Evolutionary conservation across 208 protist species (phyloP), one percentile per base, ranked within the genome.

Genomic region (Leishmania tarentolae): DNA sequence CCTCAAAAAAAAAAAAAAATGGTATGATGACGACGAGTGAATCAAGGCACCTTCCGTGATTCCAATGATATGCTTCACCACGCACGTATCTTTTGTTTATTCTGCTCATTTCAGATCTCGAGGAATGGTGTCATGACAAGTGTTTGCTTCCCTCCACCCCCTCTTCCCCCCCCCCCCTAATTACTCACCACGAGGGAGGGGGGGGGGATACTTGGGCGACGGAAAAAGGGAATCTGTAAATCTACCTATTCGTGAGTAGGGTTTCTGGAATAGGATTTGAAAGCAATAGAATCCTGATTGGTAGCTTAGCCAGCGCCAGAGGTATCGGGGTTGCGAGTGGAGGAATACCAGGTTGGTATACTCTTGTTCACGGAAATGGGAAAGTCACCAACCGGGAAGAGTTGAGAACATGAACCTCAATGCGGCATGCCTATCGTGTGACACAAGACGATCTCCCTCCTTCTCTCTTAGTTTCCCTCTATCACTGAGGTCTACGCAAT

Each of bases 361-460:
- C 65, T 24, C 40, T 24, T 21, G 42, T 71, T 37, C 65, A 42
- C 37, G 40, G 65, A 19, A 71, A 71, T n/a, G 19, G 65, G 40
- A 71, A 71, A 24, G 5, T 46, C 40, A 17, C 4, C 79, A 75
- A 31, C 78, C 63, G 9, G 15, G 40, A 15, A 71, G 65, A n/a
- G 37, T 40, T 24, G 65, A 37, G 40, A 71, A 17, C 56, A 31
- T 61, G 65, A 9, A n/a, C 46, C 42, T 35, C 7, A 71, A 47
- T 71, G 35, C 65, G 46, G 44, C 65, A 40, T 47, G 65, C 65
- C 42, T 46, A 6, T 71, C 47, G 19, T 66, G 63, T 44, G 17
- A 28, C 44, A 37, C 68, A n/a, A n/a, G n/a, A n/a, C 66, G 37
- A 15, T 75, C 52, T 75, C 77, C 65, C 42, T 85, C 31, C 28